A percentile compares a stretch with the other conserved stretches of the same genome.
Conservation (phyloP, 768 basidiomycete genomes). For the Suillus cothurnatus region DNA sequence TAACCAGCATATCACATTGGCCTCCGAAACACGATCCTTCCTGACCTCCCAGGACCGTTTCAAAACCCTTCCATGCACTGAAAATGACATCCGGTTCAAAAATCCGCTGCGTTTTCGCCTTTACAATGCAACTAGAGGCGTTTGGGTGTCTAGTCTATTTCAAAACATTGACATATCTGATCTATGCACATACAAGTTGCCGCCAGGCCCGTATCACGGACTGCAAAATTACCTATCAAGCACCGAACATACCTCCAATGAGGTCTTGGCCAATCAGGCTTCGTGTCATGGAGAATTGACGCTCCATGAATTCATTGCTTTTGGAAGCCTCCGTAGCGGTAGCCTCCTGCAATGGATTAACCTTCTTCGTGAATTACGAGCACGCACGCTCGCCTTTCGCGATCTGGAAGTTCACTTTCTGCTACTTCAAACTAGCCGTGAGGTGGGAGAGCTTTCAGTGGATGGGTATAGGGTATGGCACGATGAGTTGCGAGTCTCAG, state of each 20-base stretch:
- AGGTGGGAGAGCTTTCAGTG: slow-evolving; percentile 33
- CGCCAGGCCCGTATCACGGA: slow-evolving; percentile 31
- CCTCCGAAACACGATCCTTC: slow-evolving; percentile 22
- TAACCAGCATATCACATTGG: slow-evolving; percentile 36
- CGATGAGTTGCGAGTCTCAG: slow-evolving; percentile 27
- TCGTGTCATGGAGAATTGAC: slow-evolving; percentile 38
- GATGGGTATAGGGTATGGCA: slow-evolving; percentile 38
- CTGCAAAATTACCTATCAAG: slow-evolving; percentile 40
- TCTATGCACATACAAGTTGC: slow-evolving; percentile 35
- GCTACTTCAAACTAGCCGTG: slow-evolving; percentile 42
- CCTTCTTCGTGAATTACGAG: slow-evolving; percentile 42
- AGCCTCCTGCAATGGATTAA: slow-evolving; percentile 48
- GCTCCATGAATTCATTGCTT: slow-evolving; percentile 45
- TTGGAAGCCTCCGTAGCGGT: slow-evolving; percentile 43
- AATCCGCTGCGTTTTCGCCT: slow-evolving; percentile 26
- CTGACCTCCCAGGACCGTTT: no score
- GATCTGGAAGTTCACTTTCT: slow-evolving; percentile 40
- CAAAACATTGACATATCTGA: slow-evolving; percentile 10
- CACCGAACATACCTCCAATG: slow-evolving; percentile 43
- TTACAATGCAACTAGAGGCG: slow-evolving; percentile 22
- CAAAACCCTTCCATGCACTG: slow-evolving; percentile 17
- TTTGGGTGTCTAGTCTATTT: slow-evolving; percentile 25
- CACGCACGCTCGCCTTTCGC: slow-evolving; percentile 36
- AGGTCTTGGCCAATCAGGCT: slow-evolving; percentile 43
- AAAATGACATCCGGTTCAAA: slow-evolving; percentile 24